Base-by-base conservation (phyloP, 768 basidiomycete species). In the Panus rudis region DNA sequence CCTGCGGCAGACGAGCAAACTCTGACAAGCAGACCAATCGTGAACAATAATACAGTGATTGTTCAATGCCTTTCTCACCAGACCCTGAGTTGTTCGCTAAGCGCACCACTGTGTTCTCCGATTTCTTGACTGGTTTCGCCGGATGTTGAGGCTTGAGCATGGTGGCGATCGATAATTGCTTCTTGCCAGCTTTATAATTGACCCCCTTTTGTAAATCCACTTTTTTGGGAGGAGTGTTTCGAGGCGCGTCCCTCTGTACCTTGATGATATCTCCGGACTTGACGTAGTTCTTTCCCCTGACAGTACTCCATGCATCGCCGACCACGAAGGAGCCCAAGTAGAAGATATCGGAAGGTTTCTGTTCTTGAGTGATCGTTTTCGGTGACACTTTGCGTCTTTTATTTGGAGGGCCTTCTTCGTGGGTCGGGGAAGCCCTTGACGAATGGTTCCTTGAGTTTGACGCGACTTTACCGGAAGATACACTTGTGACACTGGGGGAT, bases 251-350 rank as follows among this genome's bases (percentile, higher is more conserved):
- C 33, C 83, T 71, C 52, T 76, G 72, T 8, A 87, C 65, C 37
- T 56, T 53, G 19, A 88, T 63, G 19, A 68, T 56, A n/a, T 88
- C 85, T n/a, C 76, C 75, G 17, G 64, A 47, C 47, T 78, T 78
- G 27, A 85, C 67, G 47, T 87, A 86, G 3, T 81, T 81, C 52
- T 71, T 77, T 2, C 86, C 86, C 38, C 75, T 81, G 12, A 75
- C 81, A 30, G 80, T 88, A 49, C 83, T 85, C 84, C 84, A 89
- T 8, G 84, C 86, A 53, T 84, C 81, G 17, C 73, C 71, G 19
- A 87, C 72, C 8, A 87, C 48, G 39, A 87, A 68, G 38, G 79
- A 81, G 10, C 86, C 86, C 21, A 89, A 52, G 54, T 84, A 88
- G 10, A 52, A 4, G 61, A 59, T 24, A 60, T 66, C 1, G 69